Conservation (phyloP, 1,139 yeast genomes). For the Pichia inconspicua region DNA sequence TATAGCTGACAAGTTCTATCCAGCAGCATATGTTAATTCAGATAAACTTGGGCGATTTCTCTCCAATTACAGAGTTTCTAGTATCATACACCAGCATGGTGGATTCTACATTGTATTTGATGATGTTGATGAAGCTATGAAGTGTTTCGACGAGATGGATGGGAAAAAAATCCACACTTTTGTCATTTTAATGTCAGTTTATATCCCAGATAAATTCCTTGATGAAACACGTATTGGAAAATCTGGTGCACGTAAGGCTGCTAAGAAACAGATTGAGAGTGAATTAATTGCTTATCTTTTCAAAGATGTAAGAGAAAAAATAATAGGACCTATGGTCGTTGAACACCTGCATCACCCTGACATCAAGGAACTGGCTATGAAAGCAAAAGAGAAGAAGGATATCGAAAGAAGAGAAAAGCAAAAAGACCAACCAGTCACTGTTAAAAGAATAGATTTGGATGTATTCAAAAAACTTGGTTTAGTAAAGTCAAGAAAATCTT, state of each 20-base stretch:
- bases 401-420: constrained; percentile 18
- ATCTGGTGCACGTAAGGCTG: constrained; percentile 23
- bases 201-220: constrained; percentile 26
- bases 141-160: constrained; percentile 61
- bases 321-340: constrained; percentile 64
- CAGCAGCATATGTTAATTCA: constrained; percentile 43
- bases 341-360: constrained; percentile 54
- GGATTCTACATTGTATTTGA: constrained; percentile 73
- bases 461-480: constrained; percentile 6
- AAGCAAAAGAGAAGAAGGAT: constrained; percentile 34
- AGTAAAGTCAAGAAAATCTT: constrained; percentile 12
- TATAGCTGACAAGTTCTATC: constrained; percentile 46
- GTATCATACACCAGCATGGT: constrained; percentile 51
- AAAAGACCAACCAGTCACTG: constrained; percentile 13
- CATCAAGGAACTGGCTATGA: constrained; percentile 45
- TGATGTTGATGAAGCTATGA: constrained; percentile 52
- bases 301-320: constrained; percentile 68
- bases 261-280: constrained; percentile 48
- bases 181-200: constrained; percentile 49
- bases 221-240: constrained; percentile 22
- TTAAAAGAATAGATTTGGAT: constrained; percentile 13
- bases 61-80: constrained; percentile 53
- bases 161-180: constrained; percentile 46
- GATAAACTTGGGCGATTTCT: constrained; percentile 48
- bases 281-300: constrained; percentile 59